Percentiles rank a stretch among this genome's conserved stretches.
These are phyloP conservation scores for Tricholoma hemisulphureum DNA, from an alignment of 768 basidiomycete genomes.

Conservation along the genomic window DNA sequence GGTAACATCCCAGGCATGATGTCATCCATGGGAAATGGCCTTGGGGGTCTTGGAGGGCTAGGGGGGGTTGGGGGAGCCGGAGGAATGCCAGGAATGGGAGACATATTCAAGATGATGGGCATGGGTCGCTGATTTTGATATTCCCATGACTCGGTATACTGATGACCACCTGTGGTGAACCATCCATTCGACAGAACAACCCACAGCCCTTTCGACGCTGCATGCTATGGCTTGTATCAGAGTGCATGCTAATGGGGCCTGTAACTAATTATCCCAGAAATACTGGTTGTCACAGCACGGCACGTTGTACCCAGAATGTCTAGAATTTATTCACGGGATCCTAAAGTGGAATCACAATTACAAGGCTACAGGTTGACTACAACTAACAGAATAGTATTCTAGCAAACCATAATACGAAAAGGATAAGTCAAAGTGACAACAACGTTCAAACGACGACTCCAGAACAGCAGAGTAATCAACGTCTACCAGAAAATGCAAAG, in stretches of 20 bases:
- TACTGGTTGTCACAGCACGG: neutral
- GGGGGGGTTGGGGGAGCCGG: slow-evolving; percentile 60
- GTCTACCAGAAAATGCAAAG: neutral
- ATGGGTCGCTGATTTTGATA: slow-evolving; percentile 52
- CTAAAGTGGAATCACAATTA: neutral
- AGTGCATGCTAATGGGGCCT: neutral
- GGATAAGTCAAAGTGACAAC: slow-evolving; percentile 9
- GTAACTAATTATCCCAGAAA: neutral
- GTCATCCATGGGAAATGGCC: slow-evolving; percentile 76
- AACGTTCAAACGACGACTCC: slow-evolving; percentile 1
- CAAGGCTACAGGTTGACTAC: neutral
- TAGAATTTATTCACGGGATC: slow-evolving; percentile 1
- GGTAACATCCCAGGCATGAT: slow-evolving; percentile 64
- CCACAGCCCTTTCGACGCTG: neutral
- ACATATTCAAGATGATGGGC: slow-evolving; percentile 89
- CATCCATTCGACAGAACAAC: neutral
- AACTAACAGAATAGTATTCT: neutral
- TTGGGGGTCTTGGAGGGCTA: slow-evolving; percentile 57
- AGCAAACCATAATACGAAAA: slow-evolving; percentile 4
- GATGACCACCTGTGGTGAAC: neutral
- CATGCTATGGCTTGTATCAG: neutral
- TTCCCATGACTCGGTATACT: neutral
- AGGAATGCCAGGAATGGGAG: slow-evolving; percentile 67
- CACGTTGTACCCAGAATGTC: neutral
- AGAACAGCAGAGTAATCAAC: neutral